A percentile compares a stretch with the other conserved stretches of the same genome.
Evolutionary conservation across 2,329 filamentous ascomycete genomes (phyloP).

Genomic region (Diaporthe amygdali): DNA sequence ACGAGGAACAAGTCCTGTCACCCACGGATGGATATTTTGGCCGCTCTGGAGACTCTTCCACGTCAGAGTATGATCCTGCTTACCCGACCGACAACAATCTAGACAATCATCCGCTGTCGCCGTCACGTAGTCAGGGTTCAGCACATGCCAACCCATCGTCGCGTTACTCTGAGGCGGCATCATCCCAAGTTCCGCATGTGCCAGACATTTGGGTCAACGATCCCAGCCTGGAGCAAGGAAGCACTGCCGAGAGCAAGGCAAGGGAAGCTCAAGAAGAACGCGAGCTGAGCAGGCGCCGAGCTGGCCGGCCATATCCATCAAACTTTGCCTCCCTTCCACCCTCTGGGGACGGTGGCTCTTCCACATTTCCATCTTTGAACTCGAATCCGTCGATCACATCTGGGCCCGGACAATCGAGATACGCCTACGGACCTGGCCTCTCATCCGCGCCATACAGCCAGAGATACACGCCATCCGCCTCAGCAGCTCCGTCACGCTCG

Average conservation of each 20-base stretch:
- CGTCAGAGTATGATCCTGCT: constrained; percentile 4
- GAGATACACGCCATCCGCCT: constrained; percentile 22
- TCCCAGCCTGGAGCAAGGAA: constrained; percentile 46
- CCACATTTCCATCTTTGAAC: neutral
- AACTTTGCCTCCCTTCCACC: constrained; percentile 1
- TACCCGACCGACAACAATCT: constrained; percentile 29
- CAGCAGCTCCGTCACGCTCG: constrained; percentile 29
- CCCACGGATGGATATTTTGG: constrained; percentile 60
- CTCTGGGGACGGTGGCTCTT: neutral
- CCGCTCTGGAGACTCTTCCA: constrained; percentile 27
- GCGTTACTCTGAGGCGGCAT: constrained; percentile 25
- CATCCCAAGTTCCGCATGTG: constrained; percentile 47
- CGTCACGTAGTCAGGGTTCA: neutral
- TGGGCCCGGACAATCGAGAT: constrained; percentile 5
- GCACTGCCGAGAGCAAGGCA: constrained; percentile 45
- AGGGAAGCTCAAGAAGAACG: constrained; percentile 50
- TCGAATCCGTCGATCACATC: neutral
- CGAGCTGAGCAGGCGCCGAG: constrained; percentile 23
- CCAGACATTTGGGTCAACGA: constrained; percentile 56
- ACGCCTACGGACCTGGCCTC: constrained; percentile 13
- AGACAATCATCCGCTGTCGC: neutral
- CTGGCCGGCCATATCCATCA: neutral
- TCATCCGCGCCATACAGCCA: neutral
- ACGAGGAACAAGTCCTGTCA: constrained; percentile 43
- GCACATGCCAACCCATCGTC: constrained; percentile 9